Percentiles rank a stretch among this genome's conserved stretches.
phyloP scores from a whole-genome alignment of 169 alveolate genomes.

The Plasmodium adleri region DNA sequence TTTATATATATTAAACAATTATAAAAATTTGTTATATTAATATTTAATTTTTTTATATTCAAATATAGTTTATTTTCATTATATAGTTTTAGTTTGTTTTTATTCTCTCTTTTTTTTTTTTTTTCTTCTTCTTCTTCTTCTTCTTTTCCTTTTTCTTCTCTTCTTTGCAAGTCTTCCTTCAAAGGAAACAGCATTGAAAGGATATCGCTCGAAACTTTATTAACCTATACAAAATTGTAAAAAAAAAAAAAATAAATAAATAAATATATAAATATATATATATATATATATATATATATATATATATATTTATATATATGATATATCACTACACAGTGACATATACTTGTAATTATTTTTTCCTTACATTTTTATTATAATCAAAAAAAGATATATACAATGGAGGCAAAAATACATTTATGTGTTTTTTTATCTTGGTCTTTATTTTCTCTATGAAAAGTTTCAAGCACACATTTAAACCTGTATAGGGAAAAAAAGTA shows the following conservation, averaged over 20 bases:
- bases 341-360: too few species aligned
- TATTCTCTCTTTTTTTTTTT: background rate
- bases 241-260: background rate
- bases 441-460: constrained; percentile 40
- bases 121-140: background rate
- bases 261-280: background rate
- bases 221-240: background rate
- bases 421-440: constrained; percentile 48
- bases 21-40: constrained; percentile 29
- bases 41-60: constrained; percentile 34
- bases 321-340: background rate
- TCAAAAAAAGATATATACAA: constrained; percentile 62
- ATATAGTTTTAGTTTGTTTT: background rate
- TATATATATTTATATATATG: background rate
- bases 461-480: constrained; percentile 41
- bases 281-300: background rate
- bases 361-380: constrained; percentile 44
- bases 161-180: constrained; percentile 5
- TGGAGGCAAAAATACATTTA: constrained; percentile 39
- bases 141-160: background rate
- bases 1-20: constrained; percentile 62
- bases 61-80: constrained; percentile 26
- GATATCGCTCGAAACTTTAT: background rate
- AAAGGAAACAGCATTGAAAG: constrained; percentile 1
- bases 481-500: background rate